Evolutionary conservation across 1,284 basidiomycete genomes (phyloP), one percentile per base, ranked within the genome.

Genomic region (Leccinum ponderosum): DNA sequence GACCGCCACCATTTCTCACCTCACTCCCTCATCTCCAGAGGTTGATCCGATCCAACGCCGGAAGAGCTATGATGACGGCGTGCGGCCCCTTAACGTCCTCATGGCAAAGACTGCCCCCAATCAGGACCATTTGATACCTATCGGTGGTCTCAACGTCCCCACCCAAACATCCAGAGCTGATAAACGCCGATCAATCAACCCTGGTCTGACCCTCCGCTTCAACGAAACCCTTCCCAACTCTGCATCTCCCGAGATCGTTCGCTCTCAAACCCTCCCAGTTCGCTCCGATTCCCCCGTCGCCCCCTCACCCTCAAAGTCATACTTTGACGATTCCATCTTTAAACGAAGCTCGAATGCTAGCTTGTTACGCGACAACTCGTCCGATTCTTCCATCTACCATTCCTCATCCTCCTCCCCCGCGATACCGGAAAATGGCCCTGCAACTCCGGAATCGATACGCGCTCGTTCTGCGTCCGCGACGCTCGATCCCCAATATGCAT

Each of bases 61-160:
- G 52, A 84, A 81, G 66, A 87, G 84, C 65, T 85, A 83, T 62
- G 87, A 89, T 63, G 84, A 85, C 60, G 81, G 84, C 48, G 76
- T 83, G 20, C 80, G 81, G 25, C 82, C 83, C 6, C 73, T 84
- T 53, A 79, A 84, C 64, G 67, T 79, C 29, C 72, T 81, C n/a
- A 74, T 82, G 62, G 68, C 62, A 67, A 77, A 70, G 60, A 68
- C 63, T 60, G 48, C 8, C 47, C 25, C 53, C 15, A 59, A 57
- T 59, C 64, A 58, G 25, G 62, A 61, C 58, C 62, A 47, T 17
- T 60, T 58, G 15, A 47, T 22, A n/a, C 58, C 55, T 37, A 37
- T 44, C 20, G 35, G 35, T 42, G 62, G 55, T 22, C 68, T 75
- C 48, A 61, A 27, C 17, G 67, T 75, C 8, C 74, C 76, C 7